Percentiles rank a stretch among this genome's conserved stretches.
These are phyloP conservation scores for Trichothecium roseum DNA, from an alignment of 2,329 filamentous ascomycete genomes.

Conservation along the genomic window DNA sequence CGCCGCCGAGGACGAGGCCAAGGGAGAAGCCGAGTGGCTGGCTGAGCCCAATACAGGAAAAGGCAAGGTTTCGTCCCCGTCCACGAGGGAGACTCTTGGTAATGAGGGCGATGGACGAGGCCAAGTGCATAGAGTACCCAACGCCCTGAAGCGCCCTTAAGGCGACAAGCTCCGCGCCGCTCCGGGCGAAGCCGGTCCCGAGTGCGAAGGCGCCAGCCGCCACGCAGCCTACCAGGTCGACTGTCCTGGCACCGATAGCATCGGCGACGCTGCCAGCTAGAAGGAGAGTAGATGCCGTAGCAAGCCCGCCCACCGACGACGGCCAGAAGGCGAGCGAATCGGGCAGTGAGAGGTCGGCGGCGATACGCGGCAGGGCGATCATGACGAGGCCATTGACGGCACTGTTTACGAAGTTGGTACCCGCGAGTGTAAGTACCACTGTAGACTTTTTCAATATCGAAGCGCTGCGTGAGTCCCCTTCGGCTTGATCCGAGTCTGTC, in stretches of 20 bases:
- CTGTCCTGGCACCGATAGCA: constrained; percentile 19
- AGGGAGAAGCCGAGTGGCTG: constrained; percentile 38
- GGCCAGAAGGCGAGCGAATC: constrained; percentile 27
- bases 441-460: too few relatives aligned
- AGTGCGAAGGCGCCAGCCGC: constrained; percentile 18
- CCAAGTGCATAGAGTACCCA: constrained; percentile 21
- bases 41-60: constrained; percentile 32
- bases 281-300: constrained; percentile 24
- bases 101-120: constrained; percentile 24
- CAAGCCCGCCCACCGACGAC: constrained; percentile 21
- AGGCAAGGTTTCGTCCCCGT: constrained; percentile 25
- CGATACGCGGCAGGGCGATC: constrained; percentile 29
- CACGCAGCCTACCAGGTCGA: constrained; percentile 23
- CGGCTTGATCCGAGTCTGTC: too few relatives aligned
- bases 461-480: too few relatives aligned
- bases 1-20: constrained; percentile 37
- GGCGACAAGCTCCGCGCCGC: constrained; percentile 22
- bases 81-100: constrained; percentile 19
- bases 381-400: constrained; percentile 23
- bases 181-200: constrained; percentile 17
- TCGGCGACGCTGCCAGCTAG: constrained; percentile 28
- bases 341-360: constrained; percentile 21
- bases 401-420: constrained; percentile 15
- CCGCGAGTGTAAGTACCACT: too few relatives aligned
- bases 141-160: constrained; percentile 29